A percentile compares a stretch with the other conserved stretches of the same genome.
Conservation (phyloP, 2,329 filamentous ascomycete genomes). For the Pestalotiopsis sp. region DNA sequence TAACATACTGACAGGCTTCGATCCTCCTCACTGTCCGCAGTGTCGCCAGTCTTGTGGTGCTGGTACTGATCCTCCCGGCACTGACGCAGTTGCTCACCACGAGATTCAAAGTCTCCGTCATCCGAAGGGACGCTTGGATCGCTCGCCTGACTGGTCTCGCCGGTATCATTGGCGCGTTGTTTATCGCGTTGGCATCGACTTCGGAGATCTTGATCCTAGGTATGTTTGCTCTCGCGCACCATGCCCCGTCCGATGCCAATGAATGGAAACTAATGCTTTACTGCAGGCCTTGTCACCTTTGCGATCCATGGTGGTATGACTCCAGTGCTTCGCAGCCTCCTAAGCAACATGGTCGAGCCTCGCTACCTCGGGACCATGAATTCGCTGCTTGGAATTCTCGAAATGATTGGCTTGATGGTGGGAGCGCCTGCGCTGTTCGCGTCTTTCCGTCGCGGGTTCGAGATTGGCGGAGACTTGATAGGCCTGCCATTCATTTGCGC, state of each 20-base stretch:
- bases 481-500: constrained; percentile 52
- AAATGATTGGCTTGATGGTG: constrained; percentile 50
- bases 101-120: constrained; percentile 31
- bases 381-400: constrained; percentile 52
- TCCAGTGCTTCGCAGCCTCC: constrained; percentile 48
- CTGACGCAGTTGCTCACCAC: constrained; percentile 35
- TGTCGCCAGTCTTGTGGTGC: constrained; percentile 38
- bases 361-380: constrained; percentile 58
- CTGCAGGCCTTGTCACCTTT: constrained; percentile 44
- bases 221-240: background rate
- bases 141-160: constrained; percentile 36
- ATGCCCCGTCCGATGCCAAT: too few relatives aligned
- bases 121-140: constrained; percentile 45
- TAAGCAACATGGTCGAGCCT: constrained; percentile 57
- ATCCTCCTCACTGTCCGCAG: constrained; percentile 43
- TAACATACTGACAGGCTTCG: constrained; percentile 38
- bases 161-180: constrained; percentile 35
- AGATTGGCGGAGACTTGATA: constrained; percentile 48
- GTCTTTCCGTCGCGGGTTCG: constrained; percentile 48
- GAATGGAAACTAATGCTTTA: background rate
- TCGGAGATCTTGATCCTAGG: constrained; percentile 35
- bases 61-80: constrained; percentile 41
- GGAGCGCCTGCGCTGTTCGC: constrained; percentile 49
- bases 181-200: constrained; percentile 39
- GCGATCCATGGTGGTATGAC: constrained; percentile 48